Evolutionary conservation across 2,329 filamentous ascomycete genomes (phyloP), one percentile per base, ranked within the genome.

Genomic region (Fusarium irregulare): DNA sequence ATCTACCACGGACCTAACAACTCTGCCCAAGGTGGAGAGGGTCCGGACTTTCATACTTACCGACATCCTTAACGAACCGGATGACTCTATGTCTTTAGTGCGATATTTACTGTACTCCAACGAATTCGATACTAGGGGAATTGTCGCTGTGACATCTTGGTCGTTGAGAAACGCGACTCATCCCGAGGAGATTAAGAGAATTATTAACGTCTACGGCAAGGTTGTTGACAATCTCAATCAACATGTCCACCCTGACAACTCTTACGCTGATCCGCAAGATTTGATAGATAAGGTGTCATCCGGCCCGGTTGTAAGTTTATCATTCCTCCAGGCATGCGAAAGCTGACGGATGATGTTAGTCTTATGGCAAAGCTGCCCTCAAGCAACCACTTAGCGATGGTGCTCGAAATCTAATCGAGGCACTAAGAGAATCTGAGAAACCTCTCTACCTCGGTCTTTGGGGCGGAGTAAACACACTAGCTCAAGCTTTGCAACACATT

Each of bases 71-170:
- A 37, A 37, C 1, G 62, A 64, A 6, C 62, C 62, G 2, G 62
- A 65, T 51, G 62, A 64, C 7, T 51, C 59, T 2, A 64, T 64
- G 62, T 64, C 62, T 14, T 58, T 40, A 23, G 34, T 64, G n/a
- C 46, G 60, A 9, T 65, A 65, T 23, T 20, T 65, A 1, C 11
- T 64, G 7, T 64, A 65, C 32, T 64, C 60, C 1, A 65, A 64
- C 4, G 51, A 64, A 25, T 58, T 64, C 1, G 51, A 65, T 12
- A 65, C 62, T 2, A 25, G 51, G 4, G 62, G 59, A 1, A 47
- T 64, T 3, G 58, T 47, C 4, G 51, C 62, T 2, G 46, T 58
- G 1, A 64, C 62, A 4, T 65, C 62, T 11, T 64, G 60, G 60
- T 64, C 60, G 1, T 25, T 65, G 6, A 23, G 60, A 13, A 64